Conservation (phyloP, 2,329 filamentous ascomycete genomes). For the Penicillium sp. region DNA sequence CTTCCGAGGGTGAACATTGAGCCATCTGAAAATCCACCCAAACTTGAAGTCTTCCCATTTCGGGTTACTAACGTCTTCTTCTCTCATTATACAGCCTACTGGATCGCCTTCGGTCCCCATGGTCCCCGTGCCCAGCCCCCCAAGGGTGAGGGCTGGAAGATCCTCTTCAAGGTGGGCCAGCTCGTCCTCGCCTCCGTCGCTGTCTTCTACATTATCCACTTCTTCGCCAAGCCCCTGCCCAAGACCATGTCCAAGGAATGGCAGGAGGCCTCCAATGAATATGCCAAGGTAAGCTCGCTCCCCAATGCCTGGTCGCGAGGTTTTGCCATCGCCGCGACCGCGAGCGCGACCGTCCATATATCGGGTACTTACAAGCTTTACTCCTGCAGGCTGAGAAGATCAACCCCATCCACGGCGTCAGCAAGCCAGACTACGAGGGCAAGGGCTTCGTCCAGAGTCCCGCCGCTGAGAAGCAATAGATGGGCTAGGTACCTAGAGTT, state of each 20-base stretch:
- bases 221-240: slow-evolving; percentile 67
- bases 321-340: not conserved
- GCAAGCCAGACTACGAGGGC: slow-evolving; percentile 72
- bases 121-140: slow-evolving; percentile 80
- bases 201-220: slow-evolving; percentile 68
- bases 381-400: slow-evolving; percentile 66
- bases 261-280: slow-evolving; percentile 93
- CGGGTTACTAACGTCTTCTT: slow-evolving; percentile 17
- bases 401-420: slow-evolving; percentile 81
- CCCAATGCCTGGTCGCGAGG: not conserved
- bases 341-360: slow-evolving; percentile 9
- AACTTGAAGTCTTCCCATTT: not conserved
- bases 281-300: slow-evolving; percentile 70
- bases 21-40: not conserved
- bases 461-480: slow-evolving; percentile 39
- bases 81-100: slow-evolving; percentile 68
- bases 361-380: slow-evolving; percentile 19
- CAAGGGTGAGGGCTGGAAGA: slow-evolving; percentile 76
- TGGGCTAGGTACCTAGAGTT: slow-evolving; percentile 17
- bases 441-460: slow-evolving; percentile 70
- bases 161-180: slow-evolving; percentile 67
- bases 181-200: slow-evolving; percentile 63
- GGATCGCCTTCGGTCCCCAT: slow-evolving; percentile 96
- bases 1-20: slow-evolving; percentile 16
- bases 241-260: slow-evolving; percentile 94